These are phyloP conservation scores for Pelargonium nanum DNA, from an alignment of 345 rosid species.

Conservation along the genomic window DNA sequence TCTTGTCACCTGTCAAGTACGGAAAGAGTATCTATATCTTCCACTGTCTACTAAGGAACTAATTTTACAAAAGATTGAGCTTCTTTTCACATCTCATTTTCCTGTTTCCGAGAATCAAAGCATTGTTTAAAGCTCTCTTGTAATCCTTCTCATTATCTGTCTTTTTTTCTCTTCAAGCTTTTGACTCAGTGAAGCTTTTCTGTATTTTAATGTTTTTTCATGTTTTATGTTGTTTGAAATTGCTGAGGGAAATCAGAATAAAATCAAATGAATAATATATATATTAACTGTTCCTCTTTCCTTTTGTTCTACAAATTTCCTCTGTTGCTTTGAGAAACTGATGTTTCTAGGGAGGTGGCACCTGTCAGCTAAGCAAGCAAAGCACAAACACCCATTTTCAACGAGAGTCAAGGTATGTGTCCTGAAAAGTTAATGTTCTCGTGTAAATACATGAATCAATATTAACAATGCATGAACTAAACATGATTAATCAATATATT, in stretches of 20 bases:
- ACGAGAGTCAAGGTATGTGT: neutral
- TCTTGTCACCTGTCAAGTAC: neutral
- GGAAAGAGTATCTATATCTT: neutral
- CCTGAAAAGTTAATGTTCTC: neutral
- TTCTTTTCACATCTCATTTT: neutral
- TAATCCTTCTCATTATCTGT: neutral
- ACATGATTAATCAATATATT: neutral
- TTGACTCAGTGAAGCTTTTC: neutral
- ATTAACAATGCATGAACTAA: neutral
- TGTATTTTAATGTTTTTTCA: neutral
- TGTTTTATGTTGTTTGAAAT: neutral
- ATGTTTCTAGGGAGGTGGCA: neutral
- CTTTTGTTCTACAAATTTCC: neutral
- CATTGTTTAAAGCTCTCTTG: neutral
- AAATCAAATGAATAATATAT: neutral
- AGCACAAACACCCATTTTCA: neutral
- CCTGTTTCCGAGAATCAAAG: neutral
- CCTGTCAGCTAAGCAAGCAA: neutral
- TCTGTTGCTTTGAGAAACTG: neutral
- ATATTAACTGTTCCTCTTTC: neutral
- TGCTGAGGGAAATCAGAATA: neutral
- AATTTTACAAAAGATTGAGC: too few species aligned
- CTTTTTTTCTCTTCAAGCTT: neutral
- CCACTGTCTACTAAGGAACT: neutral
- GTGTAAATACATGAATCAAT: neutral